Evolutionary conservation across 1,284 basidiomycete species (phyloP), one percentile per base, ranked within the genome.

Genomic region (Rhodotorula sp.): DNA sequence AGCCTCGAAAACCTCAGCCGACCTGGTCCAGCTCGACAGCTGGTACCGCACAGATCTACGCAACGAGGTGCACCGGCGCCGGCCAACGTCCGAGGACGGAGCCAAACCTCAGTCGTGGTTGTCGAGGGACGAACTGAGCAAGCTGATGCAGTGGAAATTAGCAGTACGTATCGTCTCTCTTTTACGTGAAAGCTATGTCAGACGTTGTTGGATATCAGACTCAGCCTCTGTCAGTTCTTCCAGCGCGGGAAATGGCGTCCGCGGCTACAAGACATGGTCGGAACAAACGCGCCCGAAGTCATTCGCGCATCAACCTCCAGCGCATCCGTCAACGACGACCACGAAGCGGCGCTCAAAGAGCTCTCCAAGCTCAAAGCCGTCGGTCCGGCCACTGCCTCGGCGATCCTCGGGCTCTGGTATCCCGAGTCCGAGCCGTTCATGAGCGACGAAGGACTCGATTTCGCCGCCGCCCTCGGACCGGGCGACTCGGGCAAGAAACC

Each of bases 361-460:
- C 64, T 77, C 10, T 72, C 58, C 14, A 46, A 54, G 8, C 71
- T 78, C 3, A 70, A 70, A 49, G 77, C 72, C 16, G 66, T 78
- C 29, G 77, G 77, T 0, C 74, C 77, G 0, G 77, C 77, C 1
- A 78, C 77, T 3, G 76, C 77, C 8, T 73, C 72, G 0, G 77
- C 76, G 3, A 57, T 78, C n/a, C 68, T 77, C 1, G 65, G 72
- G 3, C 34, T 67, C 8, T 68, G 18, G 52, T 16, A 61, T 14
- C 70, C 71, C 0, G 57, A 46, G 0, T 20, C 26, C 15, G 68
- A 71, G 39, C 74, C 76, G 3, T 78, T 78, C 70, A 64, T 77
- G 62, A 64, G 58, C 31, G 78, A 79, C 68, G 74, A 73, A 65
- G 74, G 69, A 26, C 49, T 72, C 46, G 68, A 66, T 18, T 65